Conservation (phyloP, 2,329 filamentous ascomycete genomes). For the Trichoderma brevicompactum region DNA sequence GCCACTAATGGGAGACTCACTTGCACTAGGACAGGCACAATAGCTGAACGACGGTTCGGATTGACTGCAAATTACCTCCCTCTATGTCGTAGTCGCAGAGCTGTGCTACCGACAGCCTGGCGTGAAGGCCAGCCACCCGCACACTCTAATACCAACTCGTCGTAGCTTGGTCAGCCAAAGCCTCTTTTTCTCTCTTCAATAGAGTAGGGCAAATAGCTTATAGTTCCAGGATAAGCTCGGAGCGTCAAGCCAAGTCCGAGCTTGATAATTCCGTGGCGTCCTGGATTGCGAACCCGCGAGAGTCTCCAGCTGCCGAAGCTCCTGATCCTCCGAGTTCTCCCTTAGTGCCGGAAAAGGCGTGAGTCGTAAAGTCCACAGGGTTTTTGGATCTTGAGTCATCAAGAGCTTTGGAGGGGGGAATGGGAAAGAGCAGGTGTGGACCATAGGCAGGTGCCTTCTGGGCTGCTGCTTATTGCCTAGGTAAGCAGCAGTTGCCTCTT, state of each 20-base stretch:
- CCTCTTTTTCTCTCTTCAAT: not conserved
- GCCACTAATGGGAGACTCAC: not conserved
- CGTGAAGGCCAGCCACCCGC: slow-evolving; percentile 21
- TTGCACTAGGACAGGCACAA: slow-evolving; percentile 11
- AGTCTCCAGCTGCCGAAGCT: not conserved
- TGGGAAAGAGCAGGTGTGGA: not conserved
- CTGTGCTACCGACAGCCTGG: slow-evolving; percentile 18
- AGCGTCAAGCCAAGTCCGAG: not conserved
- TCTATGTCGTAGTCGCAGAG: not conserved
- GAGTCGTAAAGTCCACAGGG: not conserved
- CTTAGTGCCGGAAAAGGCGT: too few species aligned
- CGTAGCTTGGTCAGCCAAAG: slow-evolving; percentile 21
- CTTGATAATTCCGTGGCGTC: not conserved
- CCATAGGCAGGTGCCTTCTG: not conserved
- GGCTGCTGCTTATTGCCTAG: not conserved
- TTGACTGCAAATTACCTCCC: not conserved
- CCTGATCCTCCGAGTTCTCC: not conserved
- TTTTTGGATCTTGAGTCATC: not conserved
- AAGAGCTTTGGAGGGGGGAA: not conserved
- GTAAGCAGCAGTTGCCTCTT: not conserved
- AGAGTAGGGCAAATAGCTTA: not conserved
- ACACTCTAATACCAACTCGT: slow-evolving; percentile 16
- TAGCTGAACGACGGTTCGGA: not conserved
- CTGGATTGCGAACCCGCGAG: not conserved
- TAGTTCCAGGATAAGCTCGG: not conserved